These are phyloP conservation scores for Mortierella claussenii DNA, from an alignment of 192 early-diverging fungal species.

Conservation along the genomic window DNA sequence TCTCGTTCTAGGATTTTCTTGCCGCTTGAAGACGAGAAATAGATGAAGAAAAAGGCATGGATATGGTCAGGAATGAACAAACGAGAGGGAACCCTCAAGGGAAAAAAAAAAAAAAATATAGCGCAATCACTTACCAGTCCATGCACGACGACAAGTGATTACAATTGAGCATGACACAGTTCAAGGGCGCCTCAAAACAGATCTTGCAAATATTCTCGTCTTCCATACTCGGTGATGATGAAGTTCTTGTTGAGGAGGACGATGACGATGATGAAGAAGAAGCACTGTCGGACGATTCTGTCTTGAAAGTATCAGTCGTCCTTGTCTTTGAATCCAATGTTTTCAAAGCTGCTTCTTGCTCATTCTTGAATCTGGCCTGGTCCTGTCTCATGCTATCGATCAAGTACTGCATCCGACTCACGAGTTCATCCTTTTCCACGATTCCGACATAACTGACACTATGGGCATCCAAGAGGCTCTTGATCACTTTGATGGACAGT, in stretches of 20 bases:
- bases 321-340: no score
- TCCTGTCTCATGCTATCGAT: slow-evolving; percentile 62
- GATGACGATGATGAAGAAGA: no score
- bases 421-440: slow-evolving; percentile 81
- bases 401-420: slow-evolving; percentile 67
- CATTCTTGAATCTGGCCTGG: slow-evolving; percentile 35
- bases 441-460: slow-evolving; percentile 72
- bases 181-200: slow-evolving; percentile 80
- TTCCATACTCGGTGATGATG: not conserved
- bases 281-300: no score
- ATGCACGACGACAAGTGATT: slow-evolving; percentile 86
- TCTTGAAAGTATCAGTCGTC: no score
- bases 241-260: no score
- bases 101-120: not conserved
- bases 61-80: no score
- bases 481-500: slow-evolving; percentile 66
- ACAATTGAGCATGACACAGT: slow-evolving; percentile 87
- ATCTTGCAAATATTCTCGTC: slow-evolving; percentile 82
- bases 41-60: not conserved
- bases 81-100: no score
- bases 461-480: slow-evolving; percentile 70
- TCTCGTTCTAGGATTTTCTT: slow-evolving; percentile 52
- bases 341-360: slow-evolving; percentile 9
- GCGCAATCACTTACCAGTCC: slow-evolving; percentile 59
- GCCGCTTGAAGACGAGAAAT: slow-evolving; percentile 30